These are phyloP conservation scores for Chalciporus pseudorubinellus DNA, from an alignment of 768 basidiomycete species.

Conservation along the genomic window DNA sequence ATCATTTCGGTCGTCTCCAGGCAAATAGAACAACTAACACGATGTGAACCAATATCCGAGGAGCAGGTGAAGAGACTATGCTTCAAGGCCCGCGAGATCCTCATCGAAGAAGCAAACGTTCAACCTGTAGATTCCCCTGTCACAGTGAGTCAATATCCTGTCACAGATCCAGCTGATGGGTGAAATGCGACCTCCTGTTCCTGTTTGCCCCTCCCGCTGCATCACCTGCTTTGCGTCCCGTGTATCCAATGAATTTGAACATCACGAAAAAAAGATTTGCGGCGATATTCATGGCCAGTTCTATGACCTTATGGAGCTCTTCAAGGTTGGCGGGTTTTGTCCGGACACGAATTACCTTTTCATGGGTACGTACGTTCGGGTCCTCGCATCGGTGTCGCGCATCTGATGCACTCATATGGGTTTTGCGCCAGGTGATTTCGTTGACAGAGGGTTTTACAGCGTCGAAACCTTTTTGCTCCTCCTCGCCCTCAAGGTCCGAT, in stretches of 20 bases:
- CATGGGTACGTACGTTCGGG: slow-evolving; percentile 66
- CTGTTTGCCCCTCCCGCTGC: slow-evolving; percentile 6
- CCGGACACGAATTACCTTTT: slow-evolving; percentile 95
- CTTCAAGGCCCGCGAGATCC: slow-evolving; percentile 92
- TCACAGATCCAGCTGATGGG: slow-evolving; percentile 7
- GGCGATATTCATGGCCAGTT: slow-evolving; percentile 99
- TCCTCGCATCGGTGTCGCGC: slow-evolving; percentile 5
- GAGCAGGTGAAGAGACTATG: slow-evolving; percentile 94
- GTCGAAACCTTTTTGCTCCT: slow-evolving; percentile 95
- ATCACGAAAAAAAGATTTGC: slow-evolving; percentile 56
- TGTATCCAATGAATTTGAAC: neutral
- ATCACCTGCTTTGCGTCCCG: neutral
- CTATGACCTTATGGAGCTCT: slow-evolving; percentile 94
- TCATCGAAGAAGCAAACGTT: slow-evolving; percentile 97
- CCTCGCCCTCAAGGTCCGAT: slow-evolving; percentile 93
- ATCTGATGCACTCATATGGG: slow-evolving; percentile 9
- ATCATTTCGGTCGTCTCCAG: slow-evolving; percentile 40
- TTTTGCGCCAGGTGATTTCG: slow-evolving; percentile 80
- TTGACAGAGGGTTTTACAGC: slow-evolving; percentile 95
- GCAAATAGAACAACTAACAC: slow-evolving; percentile 91
- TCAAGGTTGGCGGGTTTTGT: slow-evolving; percentile 89
- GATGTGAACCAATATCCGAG: slow-evolving; percentile 94
- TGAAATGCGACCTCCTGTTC: neutral
- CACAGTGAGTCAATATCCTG: slow-evolving; percentile 57
- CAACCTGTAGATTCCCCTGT: slow-evolving; percentile 95